These are phyloP conservation scores for Nicotiana attenuata DNA, from an alignment of 257 asterid species.

Conservation along the genomic window DNA sequence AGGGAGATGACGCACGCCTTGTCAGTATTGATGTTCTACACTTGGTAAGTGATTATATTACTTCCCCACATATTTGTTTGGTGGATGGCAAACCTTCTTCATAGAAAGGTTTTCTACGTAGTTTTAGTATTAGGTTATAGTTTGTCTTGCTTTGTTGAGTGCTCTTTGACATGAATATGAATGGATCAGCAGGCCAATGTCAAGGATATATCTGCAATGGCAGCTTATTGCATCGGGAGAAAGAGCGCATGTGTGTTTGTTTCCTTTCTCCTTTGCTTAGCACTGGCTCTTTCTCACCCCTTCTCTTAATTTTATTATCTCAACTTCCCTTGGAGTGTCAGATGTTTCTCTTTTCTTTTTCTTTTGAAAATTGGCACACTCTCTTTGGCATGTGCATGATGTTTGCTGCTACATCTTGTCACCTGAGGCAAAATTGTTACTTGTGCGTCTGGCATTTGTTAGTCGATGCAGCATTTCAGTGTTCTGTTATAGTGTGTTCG, in stretches of 20 bases:
- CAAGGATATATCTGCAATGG: slow-evolving; percentile 98
- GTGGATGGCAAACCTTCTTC: background rate
- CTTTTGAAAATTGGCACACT: background rate
- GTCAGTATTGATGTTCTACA: slow-evolving; percentile 99
- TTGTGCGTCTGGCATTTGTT: background rate
- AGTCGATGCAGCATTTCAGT: background rate
- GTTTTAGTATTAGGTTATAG: slow-evolving; percentile 40
- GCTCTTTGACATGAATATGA: slow-evolving; percentile 79
- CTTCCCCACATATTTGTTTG: background rate
- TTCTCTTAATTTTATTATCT: slow-evolving; percentile 47
- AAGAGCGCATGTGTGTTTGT: slow-evolving; percentile 99
- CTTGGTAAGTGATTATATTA: slow-evolving; percentile 58
- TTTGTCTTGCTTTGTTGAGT: slow-evolving; percentile 48
- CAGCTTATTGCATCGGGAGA: slow-evolving; percentile 98
- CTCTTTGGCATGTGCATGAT: slow-evolving; percentile 7
- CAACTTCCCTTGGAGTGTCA: slow-evolving; percentile 24
- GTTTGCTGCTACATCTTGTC: background rate
- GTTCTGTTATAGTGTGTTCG: background rate
- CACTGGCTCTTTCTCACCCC: slow-evolving; percentile 93
- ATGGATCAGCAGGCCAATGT: slow-evolving; percentile 99
- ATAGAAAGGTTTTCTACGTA: background rate
- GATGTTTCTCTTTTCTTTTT: slow-evolving; percentile 5
- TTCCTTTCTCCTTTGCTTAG: slow-evolving; percentile 92
- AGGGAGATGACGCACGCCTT: slow-evolving; percentile 94
- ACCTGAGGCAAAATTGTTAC: background rate